Evolutionary conservation across 1,139 yeast species (phyloP), one percentile per base, ranked within the genome.

Genomic region (Pichia cactophila): DNA sequence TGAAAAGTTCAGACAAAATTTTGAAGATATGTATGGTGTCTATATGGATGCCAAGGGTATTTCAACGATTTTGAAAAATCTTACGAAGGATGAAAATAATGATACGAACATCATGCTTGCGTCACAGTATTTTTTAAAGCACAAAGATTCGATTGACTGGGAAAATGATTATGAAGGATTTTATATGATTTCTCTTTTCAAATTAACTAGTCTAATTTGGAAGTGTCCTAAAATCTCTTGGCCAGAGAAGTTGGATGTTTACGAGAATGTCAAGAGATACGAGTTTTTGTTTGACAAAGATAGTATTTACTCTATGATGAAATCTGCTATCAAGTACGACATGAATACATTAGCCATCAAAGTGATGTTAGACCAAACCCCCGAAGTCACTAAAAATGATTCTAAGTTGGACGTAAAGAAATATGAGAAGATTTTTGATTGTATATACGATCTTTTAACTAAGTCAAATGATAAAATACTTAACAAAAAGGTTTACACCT

Each of bases 331-430:
- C 17, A 45, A 48, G 33, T 43, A 31, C 31, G 43, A 52, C 43
- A 48, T 46, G 16, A 50, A 53, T 8, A 42, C 50, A 26, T 45
- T 83, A 60, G 77, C 77, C 2, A 75, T 81, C 26, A 79, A 75
- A 52, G 71, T 83, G 57, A 65, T 86, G 57, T 72, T 75, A 43
- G 70, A 83, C 50, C 90, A 85, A 61, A 69, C 82, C 2, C 83
- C 83, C 2, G 59, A 65, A 33, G 68, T 78, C 26, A 66, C 69
- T n/a, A 67, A 33, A 5, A 55, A 49, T 8, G 57, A 54, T 16
- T 45, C 44, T 16, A 60, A 57, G 39, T 54, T 54, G 20, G 42
- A 54, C 5, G 49, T 57, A 14, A 42, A 42, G 2, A 50, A 54
- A n/a, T 69, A 70, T 50, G 66, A 67, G 6, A 64, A 63, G 33